A percentile compares a stretch with the other conserved stretches of the same genome.
Conservation (phyloP, 306 rosid species). For the Cucurbita maxima region DNA sequence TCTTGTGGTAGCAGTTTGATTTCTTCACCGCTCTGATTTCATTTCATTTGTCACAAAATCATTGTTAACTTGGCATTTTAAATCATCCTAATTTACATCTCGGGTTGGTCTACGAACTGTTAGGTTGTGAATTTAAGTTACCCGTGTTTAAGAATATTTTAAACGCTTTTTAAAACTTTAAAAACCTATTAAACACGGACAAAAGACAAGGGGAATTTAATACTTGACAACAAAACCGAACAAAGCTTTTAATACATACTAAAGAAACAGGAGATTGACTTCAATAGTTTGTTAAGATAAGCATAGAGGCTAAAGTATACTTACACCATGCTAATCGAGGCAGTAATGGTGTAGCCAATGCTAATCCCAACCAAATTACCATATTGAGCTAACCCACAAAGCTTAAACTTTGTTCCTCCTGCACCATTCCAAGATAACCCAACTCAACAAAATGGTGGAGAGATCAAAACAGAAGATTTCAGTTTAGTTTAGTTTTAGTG, state of each 20-base stretch:
- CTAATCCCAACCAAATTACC: conserved; percentile 66
- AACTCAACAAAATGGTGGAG: background rate
- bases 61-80: background rate
- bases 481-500: background rate
- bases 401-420: conserved; percentile 74
- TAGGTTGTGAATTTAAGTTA: no score
- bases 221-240: no score
- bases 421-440: background rate
- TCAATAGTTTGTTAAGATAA: background rate
- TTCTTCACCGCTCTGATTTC: conserved; percentile 65
- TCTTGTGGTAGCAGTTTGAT: conserved; percentile 75
- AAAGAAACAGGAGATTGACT: background rate
- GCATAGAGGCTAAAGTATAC: conserved; percentile 4
- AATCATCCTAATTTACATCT: background rate
- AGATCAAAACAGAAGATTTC: background rate
- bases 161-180: no score
- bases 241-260: no score
- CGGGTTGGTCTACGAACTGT: background rate
- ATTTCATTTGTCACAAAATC: background rate
- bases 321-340: conserved; percentile 94
- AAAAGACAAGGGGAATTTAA: background rate
- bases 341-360: conserved; percentile 89
- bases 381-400: conserved; percentile 90
- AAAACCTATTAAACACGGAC: no score
- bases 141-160: no score